These are phyloP conservation scores for Ustilago esculenta DNA, from an alignment of 1,284 basidiomycete genomes.

Conservation along the genomic window DNA sequence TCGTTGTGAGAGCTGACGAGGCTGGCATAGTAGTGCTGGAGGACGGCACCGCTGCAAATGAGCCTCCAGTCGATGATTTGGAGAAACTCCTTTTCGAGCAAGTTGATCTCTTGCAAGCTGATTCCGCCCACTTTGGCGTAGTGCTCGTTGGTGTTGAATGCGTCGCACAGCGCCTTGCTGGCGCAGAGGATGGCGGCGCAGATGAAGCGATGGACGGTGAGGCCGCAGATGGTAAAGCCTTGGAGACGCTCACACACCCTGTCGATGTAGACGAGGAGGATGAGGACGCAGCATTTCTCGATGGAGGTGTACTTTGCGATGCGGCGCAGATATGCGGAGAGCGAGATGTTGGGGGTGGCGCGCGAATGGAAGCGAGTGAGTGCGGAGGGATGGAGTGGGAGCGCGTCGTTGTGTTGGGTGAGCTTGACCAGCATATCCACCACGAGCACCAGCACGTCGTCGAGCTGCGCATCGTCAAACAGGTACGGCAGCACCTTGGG, in stretches of 20 bases:
- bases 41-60: constrained; percentile 52
- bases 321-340: constrained; percentile 61
- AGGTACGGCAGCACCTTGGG: constrained; percentile 51
- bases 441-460: constrained; percentile 62
- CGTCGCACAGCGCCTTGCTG: constrained; percentile 65
- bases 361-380: constrained; percentile 66
- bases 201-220: constrained; percentile 66
- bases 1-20: constrained; percentile 56
- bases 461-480: constrained; percentile 62
- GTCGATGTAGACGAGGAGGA: constrained; percentile 66
- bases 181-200: constrained; percentile 65
- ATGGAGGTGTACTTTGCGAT: constrained; percentile 65
- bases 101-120: constrained; percentile 63
- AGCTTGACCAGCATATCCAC: constrained; percentile 64
- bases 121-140: constrained; percentile 66
- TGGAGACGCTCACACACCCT: constrained; percentile 62
- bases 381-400: constrained; percentile 63
- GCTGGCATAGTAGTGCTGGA: constrained; percentile 65
- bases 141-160: constrained; percentile 66
- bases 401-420: constrained; percentile 63
- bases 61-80: constrained; percentile 64
- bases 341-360: constrained; percentile 62
- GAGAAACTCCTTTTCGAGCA: constrained; percentile 66
- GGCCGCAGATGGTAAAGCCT: constrained; percentile 65
- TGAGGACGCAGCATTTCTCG: constrained; percentile 64